Percentiles rank a stretch among this genome's conserved stretches.
Conservation (phyloP, 768 basidiomycete genomes). For the Pleurotus djamor region DNA sequence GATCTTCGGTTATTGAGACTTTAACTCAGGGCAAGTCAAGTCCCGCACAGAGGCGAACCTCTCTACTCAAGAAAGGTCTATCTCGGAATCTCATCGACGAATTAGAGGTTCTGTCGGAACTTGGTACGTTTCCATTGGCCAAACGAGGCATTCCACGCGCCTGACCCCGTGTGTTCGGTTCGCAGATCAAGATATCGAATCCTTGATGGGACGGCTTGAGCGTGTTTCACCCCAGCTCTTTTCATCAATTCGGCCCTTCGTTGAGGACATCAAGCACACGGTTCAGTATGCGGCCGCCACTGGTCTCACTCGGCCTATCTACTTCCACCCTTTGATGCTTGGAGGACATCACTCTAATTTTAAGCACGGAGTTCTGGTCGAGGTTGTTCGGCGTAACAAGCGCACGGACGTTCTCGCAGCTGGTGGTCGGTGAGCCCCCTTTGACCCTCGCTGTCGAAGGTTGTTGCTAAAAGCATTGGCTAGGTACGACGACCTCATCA, state of each 20-base stretch:
- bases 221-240: conserved; percentile 55
- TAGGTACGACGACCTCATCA: conserved; percentile 75
- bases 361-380: conserved; percentile 73
- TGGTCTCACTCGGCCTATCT: conserved; percentile 61
- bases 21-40: conserved; percentile 65
- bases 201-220: conserved; percentile 52
- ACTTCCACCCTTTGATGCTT: conserved; percentile 75
- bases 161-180: not conserved
- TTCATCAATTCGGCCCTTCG: conserved; percentile 41
- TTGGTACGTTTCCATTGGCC: conserved; percentile 33
- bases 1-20: conserved; percentile 59
- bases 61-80: conserved; percentile 69
- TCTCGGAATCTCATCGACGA: conserved; percentile 69
- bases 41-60: conserved; percentile 64
- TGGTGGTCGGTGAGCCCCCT: conserved; percentile 65
- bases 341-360: conserved; percentile 63
- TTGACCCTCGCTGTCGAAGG: not conserved
- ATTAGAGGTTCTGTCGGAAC: conserved; percentile 66
- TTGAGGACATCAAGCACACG: conserved; percentile 63
- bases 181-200: conserved; percentile 63
- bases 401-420: conserved; percentile 70
- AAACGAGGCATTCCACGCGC: not conserved
- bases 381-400: conserved; percentile 68
- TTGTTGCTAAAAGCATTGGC: not conserved
- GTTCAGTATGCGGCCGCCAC: conserved; percentile 57